Conservation (phyloP, 2,329 filamentous ascomycete genomes). For the Colletotrichum camelliae region DNA sequence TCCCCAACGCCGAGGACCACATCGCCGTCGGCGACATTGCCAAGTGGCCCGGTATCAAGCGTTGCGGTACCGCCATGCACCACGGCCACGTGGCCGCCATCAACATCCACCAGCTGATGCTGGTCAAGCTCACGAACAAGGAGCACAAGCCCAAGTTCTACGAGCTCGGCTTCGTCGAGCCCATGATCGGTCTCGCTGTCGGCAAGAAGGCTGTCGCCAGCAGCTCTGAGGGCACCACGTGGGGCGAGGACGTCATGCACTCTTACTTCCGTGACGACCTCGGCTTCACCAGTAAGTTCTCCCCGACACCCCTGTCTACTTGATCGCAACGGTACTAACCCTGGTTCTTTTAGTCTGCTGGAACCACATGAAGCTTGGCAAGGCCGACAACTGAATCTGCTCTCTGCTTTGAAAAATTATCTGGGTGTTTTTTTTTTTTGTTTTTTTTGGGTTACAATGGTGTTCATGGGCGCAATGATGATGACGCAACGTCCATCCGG, state of each 20-base stretch:
- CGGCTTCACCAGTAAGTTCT: constrained; percentile 63
- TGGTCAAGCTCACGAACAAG: constrained; percentile 40
- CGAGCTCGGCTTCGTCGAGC: constrained; percentile 58
- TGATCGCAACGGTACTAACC: constrained; percentile 19
- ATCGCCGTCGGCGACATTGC: constrained; percentile 75
- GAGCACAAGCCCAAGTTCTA: constrained; percentile 48
- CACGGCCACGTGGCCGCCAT: constrained; percentile 70
- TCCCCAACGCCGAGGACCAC: constrained; percentile 65
- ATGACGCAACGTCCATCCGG: neutral
- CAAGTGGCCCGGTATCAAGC: constrained; percentile 80
- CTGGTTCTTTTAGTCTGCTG: constrained; percentile 53
- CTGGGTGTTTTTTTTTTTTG: neutral
- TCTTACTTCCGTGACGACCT: constrained; percentile 73
- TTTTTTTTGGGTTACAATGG: neutral
- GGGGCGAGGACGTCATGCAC: constrained; percentile 67
- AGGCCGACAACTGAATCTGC: neutral
- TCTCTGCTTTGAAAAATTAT: neutral
- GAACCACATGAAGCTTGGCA: constrained; percentile 54
- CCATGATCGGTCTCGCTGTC: constrained; percentile 75
- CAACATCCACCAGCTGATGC: constrained; percentile 71
- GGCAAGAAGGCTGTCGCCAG: constrained; percentile 73
- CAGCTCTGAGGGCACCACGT: constrained; percentile 60
- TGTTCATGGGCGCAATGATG: constrained; percentile 11
- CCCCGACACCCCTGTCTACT: neutral
- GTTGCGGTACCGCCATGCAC: constrained; percentile 77